Evolutionary conservation across 2,329 filamentous ascomycete species (phyloP), one percentile per base, ranked within the genome.

Genomic region (Pestalotiopsis fici): DNA sequence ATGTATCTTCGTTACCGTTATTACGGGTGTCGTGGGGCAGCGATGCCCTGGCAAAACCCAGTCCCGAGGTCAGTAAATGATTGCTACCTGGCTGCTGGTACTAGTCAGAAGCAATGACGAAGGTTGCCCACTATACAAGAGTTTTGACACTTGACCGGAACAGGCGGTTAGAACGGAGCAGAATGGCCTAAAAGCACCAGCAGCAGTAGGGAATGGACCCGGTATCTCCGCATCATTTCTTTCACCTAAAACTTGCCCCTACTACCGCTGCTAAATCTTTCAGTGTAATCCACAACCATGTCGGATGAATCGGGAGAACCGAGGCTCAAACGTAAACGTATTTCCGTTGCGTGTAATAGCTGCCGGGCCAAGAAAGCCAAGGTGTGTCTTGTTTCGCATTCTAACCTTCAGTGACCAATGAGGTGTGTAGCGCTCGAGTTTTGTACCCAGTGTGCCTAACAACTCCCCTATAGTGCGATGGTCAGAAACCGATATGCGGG

Each of bases 401-500:
- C 5, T 9, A 5, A 35, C 9, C 9, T 35, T 35, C 31, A 35
- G 9, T 35, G n/a, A 35, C 9, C 9, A 6, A 5, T 35, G 31
- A 35, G 9, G 3, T 35, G 3, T 35, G 31, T 35, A 35, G 31
- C 9, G 31, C 31, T 35, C n/a, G n/a, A n/a, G 18, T 3, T 43
- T 43, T 3, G 18, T 43, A 43, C 18, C 39, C 15, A 13, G 39
- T 18, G 12, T 43, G 13, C 9, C 43, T 50, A n/a, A 50, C 43
- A 50, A 50, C 3, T n/a, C n/a, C 1, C 18, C n/a, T 50, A 9
- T 59, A 59, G 56, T 59, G 56, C 25, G 56, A 59, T 59, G 56
- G 56, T 6, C 27, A 59, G 4, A 67, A 68, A 28, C 74, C 74
- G 5, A 66, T 69, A 47, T 75, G 73, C 59, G 67, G 69, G 9